Conservation (phyloP, 495 filamentous ascomycete genomes). For the Pyrenula massariospora region DNA sequence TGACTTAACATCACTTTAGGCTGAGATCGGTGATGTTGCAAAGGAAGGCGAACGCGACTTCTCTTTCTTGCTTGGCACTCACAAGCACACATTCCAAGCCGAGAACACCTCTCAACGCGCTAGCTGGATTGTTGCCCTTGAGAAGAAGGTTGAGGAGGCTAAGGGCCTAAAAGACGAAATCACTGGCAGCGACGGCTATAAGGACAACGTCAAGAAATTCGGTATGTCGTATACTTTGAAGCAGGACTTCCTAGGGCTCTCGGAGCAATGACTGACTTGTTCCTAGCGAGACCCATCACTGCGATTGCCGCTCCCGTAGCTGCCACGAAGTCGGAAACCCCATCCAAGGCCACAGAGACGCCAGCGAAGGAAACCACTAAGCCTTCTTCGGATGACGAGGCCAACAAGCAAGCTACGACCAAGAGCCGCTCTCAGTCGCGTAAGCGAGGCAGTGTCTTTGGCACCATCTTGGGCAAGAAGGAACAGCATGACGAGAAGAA, state of each 20-base stretch:
- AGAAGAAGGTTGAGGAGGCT: constrained; percentile 65
- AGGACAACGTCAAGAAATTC: constrained; percentile 62
- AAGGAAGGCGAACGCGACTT: constrained; percentile 70
- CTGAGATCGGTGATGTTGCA: constrained; percentile 70
- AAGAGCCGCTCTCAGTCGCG: constrained; percentile 72
- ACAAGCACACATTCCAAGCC: constrained; percentile 87
- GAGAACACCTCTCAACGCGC: constrained; percentile 64
- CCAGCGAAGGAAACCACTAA: constrained; percentile 32
- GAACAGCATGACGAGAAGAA: constrained; percentile 52
- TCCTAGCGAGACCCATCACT: constrained; percentile 38
- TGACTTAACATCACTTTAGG: constrained; percentile 27
- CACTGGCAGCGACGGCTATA: constrained; percentile 63
- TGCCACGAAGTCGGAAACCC: constrained; percentile 40
- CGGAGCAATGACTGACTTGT: not conserved
- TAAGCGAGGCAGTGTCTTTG: constrained; percentile 81
- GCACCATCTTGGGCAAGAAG: constrained; percentile 61
- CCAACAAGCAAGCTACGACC: constrained; percentile 27
- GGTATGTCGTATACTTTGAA: constrained; percentile 21
- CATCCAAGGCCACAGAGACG: constrained; percentile 37
- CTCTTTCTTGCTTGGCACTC: constrained; percentile 66
- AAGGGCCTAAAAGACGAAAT: constrained; percentile 61
- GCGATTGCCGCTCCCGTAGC: constrained; percentile 26
- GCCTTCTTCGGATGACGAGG: constrained; percentile 29
- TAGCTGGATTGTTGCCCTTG: constrained; percentile 72
- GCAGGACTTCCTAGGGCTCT: no score